phyloP scores from a whole-genome alignment of 768 basidiomycete genomes.

The Tulasnella sp. region DNA sequence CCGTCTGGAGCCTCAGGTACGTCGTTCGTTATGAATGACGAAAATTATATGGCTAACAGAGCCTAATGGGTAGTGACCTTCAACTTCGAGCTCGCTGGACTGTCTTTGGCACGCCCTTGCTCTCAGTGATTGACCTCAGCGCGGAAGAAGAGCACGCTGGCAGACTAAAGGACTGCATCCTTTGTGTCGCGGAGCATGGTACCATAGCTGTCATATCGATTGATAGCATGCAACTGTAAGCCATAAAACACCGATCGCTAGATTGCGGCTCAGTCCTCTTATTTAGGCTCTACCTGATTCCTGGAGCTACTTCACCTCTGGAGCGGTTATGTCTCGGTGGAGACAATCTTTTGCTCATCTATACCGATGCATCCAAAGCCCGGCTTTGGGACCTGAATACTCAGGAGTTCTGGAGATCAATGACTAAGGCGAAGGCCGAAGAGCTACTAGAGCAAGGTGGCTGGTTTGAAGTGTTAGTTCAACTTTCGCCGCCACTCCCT shows the following conservation, averaged over 20 bases:
- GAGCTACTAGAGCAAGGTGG: constrained; percentile 66
- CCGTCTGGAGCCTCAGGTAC: constrained; percentile 66
- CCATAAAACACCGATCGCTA: neutral
- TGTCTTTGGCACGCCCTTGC: constrained; percentile 63
- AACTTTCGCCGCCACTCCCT: neutral
- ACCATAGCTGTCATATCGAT: constrained; percentile 76
- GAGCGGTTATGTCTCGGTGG: constrained; percentile 58
- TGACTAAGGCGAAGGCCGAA: constrained; percentile 67
- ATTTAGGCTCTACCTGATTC: constrained; percentile 69
- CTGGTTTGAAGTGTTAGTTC: constrained; percentile 66
- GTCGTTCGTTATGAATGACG: constrained; percentile 30
- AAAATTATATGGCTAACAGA: neutral
- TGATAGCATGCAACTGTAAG: constrained; percentile 75
- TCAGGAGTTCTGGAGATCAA: constrained; percentile 80
- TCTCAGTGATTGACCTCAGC: constrained; percentile 53
- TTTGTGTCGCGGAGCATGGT: constrained; percentile 74
- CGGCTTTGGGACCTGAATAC: constrained; percentile 84
- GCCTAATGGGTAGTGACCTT: constrained; percentile 47
- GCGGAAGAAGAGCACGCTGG: constrained; percentile 45
- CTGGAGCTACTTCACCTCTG: constrained; percentile 70
- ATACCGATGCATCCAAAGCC: constrained; percentile 62
- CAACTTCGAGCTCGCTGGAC: constrained; percentile 67
- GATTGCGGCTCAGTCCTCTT: neutral
- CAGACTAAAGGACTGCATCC: constrained; percentile 58
- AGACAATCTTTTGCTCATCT: constrained; percentile 69